A percentile compares a stretch with the other conserved stretches of the same genome.
Conservation (phyloP, 768 basidiomycete genomes). For the Suillus variegatus region DNA sequence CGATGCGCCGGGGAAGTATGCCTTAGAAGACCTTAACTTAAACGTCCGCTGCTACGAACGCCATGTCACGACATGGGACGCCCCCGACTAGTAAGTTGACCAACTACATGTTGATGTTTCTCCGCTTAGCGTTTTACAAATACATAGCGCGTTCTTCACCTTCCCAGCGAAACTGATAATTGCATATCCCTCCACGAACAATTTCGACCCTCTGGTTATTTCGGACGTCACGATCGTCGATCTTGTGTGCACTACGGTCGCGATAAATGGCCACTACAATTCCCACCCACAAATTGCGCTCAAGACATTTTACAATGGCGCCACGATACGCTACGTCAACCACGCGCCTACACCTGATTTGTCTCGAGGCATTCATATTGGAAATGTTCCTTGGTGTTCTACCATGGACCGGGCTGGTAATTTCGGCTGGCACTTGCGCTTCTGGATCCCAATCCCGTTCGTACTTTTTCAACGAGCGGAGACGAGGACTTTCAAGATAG, state of each 20-base stretch:
- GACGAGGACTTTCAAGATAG: slow-evolving; percentile 43
- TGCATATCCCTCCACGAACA: slow-evolving; percentile 14
- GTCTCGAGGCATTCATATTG: slow-evolving; percentile 22
- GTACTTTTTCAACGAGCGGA: slow-evolving; percentile 48
- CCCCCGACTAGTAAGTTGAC: slow-evolving; percentile 18
- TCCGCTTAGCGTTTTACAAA: not conserved
- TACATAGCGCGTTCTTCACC: slow-evolving; percentile 11
- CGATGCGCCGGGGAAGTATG: not conserved
- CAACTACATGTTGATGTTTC: not conserved
- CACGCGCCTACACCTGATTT: not conserved
- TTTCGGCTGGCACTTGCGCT: slow-evolving; percentile 27
- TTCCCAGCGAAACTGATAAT: slow-evolving; percentile 27
- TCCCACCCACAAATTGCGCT: not conserved
- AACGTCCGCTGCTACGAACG: slow-evolving; percentile 11
- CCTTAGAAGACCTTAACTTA: slow-evolving; percentile 17
- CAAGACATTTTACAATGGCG: not conserved
- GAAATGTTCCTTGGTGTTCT: slow-evolving; percentile 13
- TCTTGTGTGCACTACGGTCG: slow-evolving; percentile 15
- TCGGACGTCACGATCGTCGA: slow-evolving; percentile 20
- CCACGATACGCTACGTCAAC: slow-evolving; percentile 8
- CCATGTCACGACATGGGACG: slow-evolving; percentile 29
- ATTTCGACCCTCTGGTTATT: slow-evolving; percentile 11
- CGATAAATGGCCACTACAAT: not conserved
- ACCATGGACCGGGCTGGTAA: not conserved
- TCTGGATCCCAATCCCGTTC: slow-evolving; percentile 45